Percentiles rank a stretch among this genome's conserved stretches.
These are phyloP conservation scores for Hippophae tibetana DNA, from an alignment of 306 rosid genomes.

Conservation along the genomic window DNA sequence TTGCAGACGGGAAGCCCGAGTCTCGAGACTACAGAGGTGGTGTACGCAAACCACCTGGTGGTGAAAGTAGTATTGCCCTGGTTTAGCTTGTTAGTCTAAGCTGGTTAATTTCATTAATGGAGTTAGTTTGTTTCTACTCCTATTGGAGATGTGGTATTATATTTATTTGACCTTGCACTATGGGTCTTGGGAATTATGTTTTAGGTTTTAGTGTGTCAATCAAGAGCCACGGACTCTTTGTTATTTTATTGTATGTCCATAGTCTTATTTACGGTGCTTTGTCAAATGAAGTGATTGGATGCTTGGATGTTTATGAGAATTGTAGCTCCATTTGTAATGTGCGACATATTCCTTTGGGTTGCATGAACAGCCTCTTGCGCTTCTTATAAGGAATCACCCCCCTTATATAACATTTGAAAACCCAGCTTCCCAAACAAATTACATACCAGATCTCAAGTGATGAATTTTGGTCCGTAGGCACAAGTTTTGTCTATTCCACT, in stretches of 20 bases:
- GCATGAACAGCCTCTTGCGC: too few relatives aligned
- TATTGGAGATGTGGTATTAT: conserved; percentile 47
- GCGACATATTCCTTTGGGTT: too few relatives aligned
- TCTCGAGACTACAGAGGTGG: conserved; percentile 87
- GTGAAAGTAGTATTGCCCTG: conserved; percentile 97
- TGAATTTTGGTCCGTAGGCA: too few relatives aligned
- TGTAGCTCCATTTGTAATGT: background rate
- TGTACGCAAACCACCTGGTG: conserved; percentile 98
- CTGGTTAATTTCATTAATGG: conserved; percentile 23
- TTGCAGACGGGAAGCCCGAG: conserved; percentile 92
- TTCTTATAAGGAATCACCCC: too few relatives aligned
- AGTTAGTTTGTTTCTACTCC: conserved; percentile 43
- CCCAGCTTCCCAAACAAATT: too few relatives aligned
- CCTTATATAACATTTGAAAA: too few relatives aligned
- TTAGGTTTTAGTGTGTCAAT: conserved; percentile 60
- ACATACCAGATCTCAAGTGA: too few relatives aligned
- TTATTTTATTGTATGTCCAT: conserved; percentile 87
- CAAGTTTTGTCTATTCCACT: too few relatives aligned
- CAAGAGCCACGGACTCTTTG: conserved; percentile 41
- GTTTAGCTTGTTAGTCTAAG: conserved; percentile 70
- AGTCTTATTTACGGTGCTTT: conserved; percentile 35
- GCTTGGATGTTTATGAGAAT: conserved; percentile 42
- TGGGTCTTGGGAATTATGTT: conserved; percentile 59
- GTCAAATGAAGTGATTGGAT: conserved; percentile 51
- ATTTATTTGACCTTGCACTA: conserved; percentile 60